phyloP scores from a whole-genome alignment of 2,329 filamentous ascomycete genomes.

The Diaporthe sp. region DNA sequence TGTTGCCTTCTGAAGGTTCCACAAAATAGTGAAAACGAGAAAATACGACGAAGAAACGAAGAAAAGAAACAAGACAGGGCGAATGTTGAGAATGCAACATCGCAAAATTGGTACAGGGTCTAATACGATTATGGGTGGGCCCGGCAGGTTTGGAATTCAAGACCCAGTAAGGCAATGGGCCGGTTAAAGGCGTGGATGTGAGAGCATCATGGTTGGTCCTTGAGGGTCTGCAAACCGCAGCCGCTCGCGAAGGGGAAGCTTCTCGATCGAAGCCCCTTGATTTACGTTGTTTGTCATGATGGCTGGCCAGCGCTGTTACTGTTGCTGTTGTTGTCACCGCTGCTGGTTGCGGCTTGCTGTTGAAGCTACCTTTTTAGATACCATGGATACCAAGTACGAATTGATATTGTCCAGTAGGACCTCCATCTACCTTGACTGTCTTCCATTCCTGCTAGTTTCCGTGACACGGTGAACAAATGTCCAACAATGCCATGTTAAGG shows the following conservation, averaged over 20 bases:
- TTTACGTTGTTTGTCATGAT: constrained; percentile 28
- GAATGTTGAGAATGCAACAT: neutral
- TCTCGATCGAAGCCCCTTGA: constrained; percentile 33
- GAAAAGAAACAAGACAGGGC: neutral
- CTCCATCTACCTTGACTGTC: neutral
- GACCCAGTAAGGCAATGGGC: constrained; percentile 24
- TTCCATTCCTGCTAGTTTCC: neutral
- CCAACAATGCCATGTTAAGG: neutral
- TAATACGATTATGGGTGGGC: constrained; percentile 3
- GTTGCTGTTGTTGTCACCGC: constrained; percentile 15
- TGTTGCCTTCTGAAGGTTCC: constrained; percentile 56
- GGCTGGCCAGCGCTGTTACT: constrained; percentile 24
- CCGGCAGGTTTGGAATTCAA: constrained; percentile 21
- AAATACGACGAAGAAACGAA: neutral
- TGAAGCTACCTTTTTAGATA: constrained; percentile 35
- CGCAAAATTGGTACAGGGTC: constrained; percentile 29
- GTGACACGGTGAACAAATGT: neutral
- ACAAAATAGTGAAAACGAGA: neutral
- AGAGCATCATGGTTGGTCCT: neutral
- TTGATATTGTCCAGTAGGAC: constrained; percentile 14
- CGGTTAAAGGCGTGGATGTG: constrained; percentile 15
- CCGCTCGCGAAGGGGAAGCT: constrained; percentile 20
- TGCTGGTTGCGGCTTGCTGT: constrained; percentile 36
- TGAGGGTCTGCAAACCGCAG: constrained; percentile 5
- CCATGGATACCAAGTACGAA: constrained; percentile 40